A percentile compares a stretch with the other conserved stretches of the same genome.
These are phyloP conservation scores for Onygenales sp. DNA, from an alignment of 2,329 filamentous ascomycete species.

Conservation along the genomic window DNA sequence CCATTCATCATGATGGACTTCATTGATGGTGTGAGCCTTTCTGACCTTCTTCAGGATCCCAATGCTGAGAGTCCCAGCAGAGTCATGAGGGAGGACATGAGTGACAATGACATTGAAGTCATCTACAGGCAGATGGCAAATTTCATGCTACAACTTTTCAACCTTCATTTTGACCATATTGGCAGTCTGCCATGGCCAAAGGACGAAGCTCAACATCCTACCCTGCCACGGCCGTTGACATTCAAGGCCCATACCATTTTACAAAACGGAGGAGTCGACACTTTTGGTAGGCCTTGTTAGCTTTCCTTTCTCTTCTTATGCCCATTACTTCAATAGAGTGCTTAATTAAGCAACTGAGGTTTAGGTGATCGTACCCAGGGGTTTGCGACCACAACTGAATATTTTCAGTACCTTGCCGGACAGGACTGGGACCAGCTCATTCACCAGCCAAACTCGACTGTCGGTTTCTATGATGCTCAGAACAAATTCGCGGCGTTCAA, in stretches of 20 bases:
- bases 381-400: conserved; percentile 23
- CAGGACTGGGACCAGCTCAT: conserved; percentile 27
- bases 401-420: conserved; percentile 22
- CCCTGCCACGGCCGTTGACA: conserved; percentile 20
- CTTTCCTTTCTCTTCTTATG: conserved; percentile 5
- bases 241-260: conserved; percentile 25
- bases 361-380: conserved; percentile 17
- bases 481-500: conserved; percentile 22
- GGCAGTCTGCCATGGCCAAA: conserved; percentile 18
- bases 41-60: conserved; percentile 20
- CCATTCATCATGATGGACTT: conserved; percentile 25
- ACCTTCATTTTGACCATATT: conserved; percentile 21
- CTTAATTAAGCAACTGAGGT: conserved; percentile 11
- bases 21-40: conserved; percentile 18
- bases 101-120: conserved; percentile 16
- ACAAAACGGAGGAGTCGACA: conserved; percentile 22
- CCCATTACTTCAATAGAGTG: conserved; percentile 3
- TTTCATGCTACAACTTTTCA: conserved; percentile 21
- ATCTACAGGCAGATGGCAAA: conserved; percentile 21
- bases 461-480: conserved; percentile 17
- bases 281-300: conserved; percentile 15
- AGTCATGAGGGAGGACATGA: conserved; percentile 28
- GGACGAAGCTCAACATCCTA: conserved; percentile 7
- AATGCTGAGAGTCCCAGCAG: conserved; percentile 30
- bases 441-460: conserved; percentile 24